Conservation (phyloP, 2,329 filamentous ascomycete species). For the Acephala macrosclerotiorum region DNA sequence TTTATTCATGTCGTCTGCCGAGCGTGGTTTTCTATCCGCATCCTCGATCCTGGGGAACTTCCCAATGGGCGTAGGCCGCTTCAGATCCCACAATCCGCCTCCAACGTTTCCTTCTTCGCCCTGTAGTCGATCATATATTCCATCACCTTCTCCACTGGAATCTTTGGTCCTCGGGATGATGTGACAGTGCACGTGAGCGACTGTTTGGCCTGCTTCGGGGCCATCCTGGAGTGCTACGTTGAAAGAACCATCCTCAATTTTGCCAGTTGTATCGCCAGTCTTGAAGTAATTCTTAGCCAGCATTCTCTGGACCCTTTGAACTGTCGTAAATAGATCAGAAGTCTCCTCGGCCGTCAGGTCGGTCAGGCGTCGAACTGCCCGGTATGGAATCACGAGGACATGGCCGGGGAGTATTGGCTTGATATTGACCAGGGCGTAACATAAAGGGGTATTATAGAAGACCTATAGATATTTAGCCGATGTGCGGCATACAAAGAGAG, state of each 20-base stretch:
- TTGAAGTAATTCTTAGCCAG: constrained; percentile 66
- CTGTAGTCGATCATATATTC: constrained; percentile 84
- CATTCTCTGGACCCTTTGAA: constrained; percentile 82
- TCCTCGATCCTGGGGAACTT: constrained; percentile 76
- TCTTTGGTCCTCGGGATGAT: constrained; percentile 77
- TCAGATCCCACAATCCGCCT: constrained; percentile 68
- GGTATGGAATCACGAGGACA: constrained; percentile 84
- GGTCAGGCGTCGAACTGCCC: constrained; percentile 70
- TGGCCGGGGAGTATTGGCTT: constrained; percentile 94
- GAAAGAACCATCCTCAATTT: constrained; percentile 71
- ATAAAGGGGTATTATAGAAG: constrained; percentile 81
- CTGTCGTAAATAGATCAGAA: constrained; percentile 86
- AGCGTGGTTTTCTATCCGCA: constrained; percentile 70
- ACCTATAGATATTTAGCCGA: constrained; percentile 61
- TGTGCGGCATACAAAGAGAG: not conserved
- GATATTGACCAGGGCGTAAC: constrained; percentile 92
- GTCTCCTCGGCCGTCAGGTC: constrained; percentile 42
- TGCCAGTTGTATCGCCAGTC: constrained; percentile 53
- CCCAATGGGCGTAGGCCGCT: constrained; percentile 58
- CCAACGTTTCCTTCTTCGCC: constrained; percentile 85
- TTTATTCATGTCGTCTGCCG: constrained; percentile 76
- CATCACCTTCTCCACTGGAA: constrained; percentile 64
- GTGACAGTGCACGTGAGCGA: constrained; percentile 92
- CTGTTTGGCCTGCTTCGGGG: constrained; percentile 87
- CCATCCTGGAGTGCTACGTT: constrained; percentile 98